Evolutionary conservation across 768 basidiomycete genomes (phyloP).

Genomic region (Boletus rufocinnamomeus): DNA sequence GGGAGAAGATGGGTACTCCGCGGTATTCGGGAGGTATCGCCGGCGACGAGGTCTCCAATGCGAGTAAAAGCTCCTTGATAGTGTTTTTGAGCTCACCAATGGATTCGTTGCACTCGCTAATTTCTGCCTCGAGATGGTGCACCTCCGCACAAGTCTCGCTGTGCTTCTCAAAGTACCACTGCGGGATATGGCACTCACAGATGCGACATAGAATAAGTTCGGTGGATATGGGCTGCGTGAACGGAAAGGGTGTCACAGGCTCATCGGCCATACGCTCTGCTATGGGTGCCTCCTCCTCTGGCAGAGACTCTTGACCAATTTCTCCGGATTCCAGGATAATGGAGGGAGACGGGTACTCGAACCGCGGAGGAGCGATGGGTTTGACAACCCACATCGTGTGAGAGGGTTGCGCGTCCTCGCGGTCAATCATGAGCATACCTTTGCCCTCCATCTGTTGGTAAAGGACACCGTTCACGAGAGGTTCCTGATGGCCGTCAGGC

Average conservation of each 20-base stretch:
- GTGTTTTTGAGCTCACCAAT: slow-evolving; percentile 85
- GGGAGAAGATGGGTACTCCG: slow-evolving; percentile 80
- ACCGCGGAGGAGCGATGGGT: slow-evolving; percentile 71
- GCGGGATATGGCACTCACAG: slow-evolving; percentile 94
- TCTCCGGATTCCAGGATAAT: slow-evolving; percentile 55
- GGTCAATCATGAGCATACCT: slow-evolving; percentile 97
- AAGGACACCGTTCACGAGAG: slow-evolving; percentile 48
- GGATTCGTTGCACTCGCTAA: slow-evolving; percentile 90
- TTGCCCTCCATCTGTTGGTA: slow-evolving; percentile 95
- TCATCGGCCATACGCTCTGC: slow-evolving; percentile 42
- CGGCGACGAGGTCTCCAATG: slow-evolving; percentile 77
- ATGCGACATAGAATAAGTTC: slow-evolving; percentile 93
- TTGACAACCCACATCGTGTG: slow-evolving; percentile 99
- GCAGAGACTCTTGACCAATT: slow-evolving; percentile 39
- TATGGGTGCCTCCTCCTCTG: slow-evolving; percentile 39
- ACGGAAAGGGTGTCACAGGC: slow-evolving; percentile 71
- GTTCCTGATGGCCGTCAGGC: slow-evolving; percentile 56
- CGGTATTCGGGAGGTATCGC: slow-evolving; percentile 75
- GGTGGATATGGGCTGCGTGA: slow-evolving; percentile 73
- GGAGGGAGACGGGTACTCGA: slow-evolving; percentile 63
- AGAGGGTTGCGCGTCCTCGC: slow-evolving; percentile 81
- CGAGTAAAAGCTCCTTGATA: slow-evolving; percentile 72
- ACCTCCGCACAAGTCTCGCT: slow-evolving; percentile 98
- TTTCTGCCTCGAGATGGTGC: slow-evolving; percentile 94
- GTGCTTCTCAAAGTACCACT: slow-evolving; percentile 99